Base-by-base conservation (phyloP, 179 eudicot species). In the Nepenthes alata region DNA sequence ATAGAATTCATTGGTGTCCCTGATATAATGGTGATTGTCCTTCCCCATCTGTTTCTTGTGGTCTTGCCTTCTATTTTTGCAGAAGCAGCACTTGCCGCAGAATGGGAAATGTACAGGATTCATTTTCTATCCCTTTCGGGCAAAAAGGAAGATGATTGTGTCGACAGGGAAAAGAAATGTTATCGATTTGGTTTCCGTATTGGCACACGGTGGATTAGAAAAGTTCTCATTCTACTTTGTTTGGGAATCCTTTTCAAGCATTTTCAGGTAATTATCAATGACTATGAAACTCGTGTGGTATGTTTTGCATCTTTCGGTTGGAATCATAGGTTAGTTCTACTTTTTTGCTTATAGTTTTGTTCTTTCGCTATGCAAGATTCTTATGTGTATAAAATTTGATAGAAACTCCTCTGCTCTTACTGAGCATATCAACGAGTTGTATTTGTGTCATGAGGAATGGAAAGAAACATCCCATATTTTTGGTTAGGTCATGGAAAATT, bases 21-120 rank as follows among this genome's bases (percentile, higher is more conserved):
- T 2, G 98, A 91, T 78, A 58, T 89, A 70, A 86, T 91, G 95
- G 86, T 91, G 62, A 68, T 89, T 13, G 86, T 85, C 69, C 74
- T 91, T 57, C 86, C 95, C 3, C 98, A 91, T 79, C 72, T 91
- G 37, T 80, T 72, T 58, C 74, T 84, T n/a, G 79, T 91, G 13
- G 81, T 91, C 53, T 73, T 83, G 60, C 95, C 98, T 45, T 68
- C 93, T 38, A 47, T 86, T 57, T 37, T 78, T 9, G 78, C 77
- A 38, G 72, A 61, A 60, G 66, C 65, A 49, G 83, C 73, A 6
- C 64, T 86, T 53, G 85, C 87, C 60, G 82, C 74, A 58, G 98
- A 91, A 72, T 74, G 83, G 68, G 88, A 74, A 44, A 63, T 77
- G 49, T 76, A 78, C 67, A 80, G 78, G 60, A 66, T 83, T 53